Evolutionary conservation across 164 flowering plant genomes (phyloP), one percentile per base, ranked within the genome.

Genomic region (Vitis vinifera): DNA sequence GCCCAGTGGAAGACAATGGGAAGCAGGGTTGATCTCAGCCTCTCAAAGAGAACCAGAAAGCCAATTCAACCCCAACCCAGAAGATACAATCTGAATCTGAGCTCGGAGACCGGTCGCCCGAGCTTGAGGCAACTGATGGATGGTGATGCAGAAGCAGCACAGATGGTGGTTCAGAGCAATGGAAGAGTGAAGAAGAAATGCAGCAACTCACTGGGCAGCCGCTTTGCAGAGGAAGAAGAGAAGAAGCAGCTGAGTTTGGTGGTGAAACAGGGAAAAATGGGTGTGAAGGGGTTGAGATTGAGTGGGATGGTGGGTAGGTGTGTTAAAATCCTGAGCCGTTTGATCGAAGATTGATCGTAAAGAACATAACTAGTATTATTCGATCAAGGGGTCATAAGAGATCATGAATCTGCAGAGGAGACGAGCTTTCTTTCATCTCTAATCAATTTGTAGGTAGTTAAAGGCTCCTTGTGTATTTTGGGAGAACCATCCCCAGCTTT

Each of bases 1-100:
- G 27, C 27, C 27, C 27, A n/a, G 56, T 53, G 7, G 15, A 53
- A 53, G 56, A 53, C 16, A 14, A 53, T 53, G 56, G n/a, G 56
- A 11, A 14, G 56, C 56, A 14, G 56, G 1, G 8, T 11, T 62
- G 51, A 59, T 59, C 62, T 10, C 13, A 59, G 62, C 62, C 9
- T 59, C 37, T 59, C 62, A 8, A 59, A 27, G 62, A 59, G 62
- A 59, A 59, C 62, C 47, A 59, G 62, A 59, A 59, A 59, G 62
- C 62, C 62, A 23, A 9, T 37, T 19, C 62, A 59, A 3, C 37
- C 44, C 8, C 62, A 27, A 59, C 37, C 62, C 62, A 23, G 13
- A 16, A 19, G 62, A 59, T 15, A 59, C 9, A 27, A 59, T 27
- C 62, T 30, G 10, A 16, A 31, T 27, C 10, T 11, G 10, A 10